Percentiles rank a stretch among this genome's conserved stretches.
Evolutionary conservation across 1,284 basidiomycete genomes (phyloP).

Genomic region (Mycena citricolor): DNA sequence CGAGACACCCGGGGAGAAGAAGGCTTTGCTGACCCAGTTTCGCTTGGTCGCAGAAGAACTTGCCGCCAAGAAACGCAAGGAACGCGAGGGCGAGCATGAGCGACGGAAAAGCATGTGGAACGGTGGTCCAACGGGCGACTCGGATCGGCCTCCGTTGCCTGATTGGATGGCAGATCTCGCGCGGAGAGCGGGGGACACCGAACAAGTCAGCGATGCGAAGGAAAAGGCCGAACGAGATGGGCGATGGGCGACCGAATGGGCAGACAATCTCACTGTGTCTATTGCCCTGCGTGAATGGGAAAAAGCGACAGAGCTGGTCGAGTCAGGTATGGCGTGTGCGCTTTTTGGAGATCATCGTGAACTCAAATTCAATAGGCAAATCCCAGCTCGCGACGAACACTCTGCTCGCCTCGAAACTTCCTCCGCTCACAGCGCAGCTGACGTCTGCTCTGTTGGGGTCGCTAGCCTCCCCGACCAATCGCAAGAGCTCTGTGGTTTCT

Average conservation of each 20-base stretch:
- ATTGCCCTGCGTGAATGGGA: slow-evolving; percentile 91
- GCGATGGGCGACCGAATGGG: slow-evolving; percentile 86
- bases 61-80: slow-evolving; percentile 83
- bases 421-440: slow-evolving; percentile 68
- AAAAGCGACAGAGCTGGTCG: slow-evolving; percentile 79
- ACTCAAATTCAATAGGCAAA: slow-evolving; percentile 7
- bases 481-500: slow-evolving; percentile 74
- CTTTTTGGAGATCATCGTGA: background rate
- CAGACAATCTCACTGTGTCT: slow-evolving; percentile 88
- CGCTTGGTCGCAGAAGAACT: slow-evolving; percentile 92
- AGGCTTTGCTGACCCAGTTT: slow-evolving; percentile 81
- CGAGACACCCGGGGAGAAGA: slow-evolving; percentile 82
- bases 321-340: slow-evolving; percentile 60
- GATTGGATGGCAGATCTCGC: slow-evolving; percentile 73
- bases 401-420: slow-evolving; percentile 59
- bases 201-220: slow-evolving; percentile 51
- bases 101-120: slow-evolving; percentile 81
- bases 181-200: slow-evolving; percentile 49
- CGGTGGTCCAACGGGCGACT: slow-evolving; percentile 32
- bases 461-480: slow-evolving; percentile 72
- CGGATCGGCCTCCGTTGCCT: slow-evolving; percentile 46
- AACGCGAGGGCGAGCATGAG: slow-evolving; percentile 89
- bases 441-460: slow-evolving; percentile 73
- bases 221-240: slow-evolving; percentile 76
- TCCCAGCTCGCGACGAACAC: slow-evolving; percentile 58